Base-by-base conservation (phyloP, 2,329 filamentous ascomycete genomes). In the Colletotrichum lindemuthianum region DNA sequence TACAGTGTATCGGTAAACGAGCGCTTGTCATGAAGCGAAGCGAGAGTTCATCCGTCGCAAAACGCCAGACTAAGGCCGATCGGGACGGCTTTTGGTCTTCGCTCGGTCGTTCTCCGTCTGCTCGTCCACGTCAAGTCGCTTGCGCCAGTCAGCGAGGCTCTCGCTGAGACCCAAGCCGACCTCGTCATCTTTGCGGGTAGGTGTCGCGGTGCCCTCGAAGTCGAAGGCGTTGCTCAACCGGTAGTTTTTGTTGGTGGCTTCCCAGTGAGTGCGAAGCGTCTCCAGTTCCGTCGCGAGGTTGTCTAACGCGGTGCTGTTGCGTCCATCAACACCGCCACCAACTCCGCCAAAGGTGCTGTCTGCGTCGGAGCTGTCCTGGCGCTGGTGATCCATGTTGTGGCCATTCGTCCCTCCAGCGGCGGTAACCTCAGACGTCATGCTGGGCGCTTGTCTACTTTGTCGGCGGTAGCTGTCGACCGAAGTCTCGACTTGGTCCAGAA, bases 381-480 rank as follows among this genome's bases (percentile, higher is more conserved):
- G 80, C 16, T 68, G 70, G 70, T 87, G 85, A 11, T 80, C 78
- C 24, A 77, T 60, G 51, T 24, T 64, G 32, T 70, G 60, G 4
- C 78, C 80, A 44, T 81, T 82, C 44, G 75, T 70, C 24, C 70
- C 68, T 52, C 67, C 69, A 9, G 69, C 67, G 13, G 69, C 67
- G 13, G 69, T 69, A 48, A 73, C 61, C 74, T 82, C 87, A 49
- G 81, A 85, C 50, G 78, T 84, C 72, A 83, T 82, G 75, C 81
- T 87, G 65, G 77, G 79, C 51, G 77, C 76, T 68, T 88, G 85
- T 43, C 89, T 85, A 70, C 87, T 90, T 64, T 86, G 93, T 44
- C 96, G 91, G 59, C 96, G 91, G 77, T 98, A 98, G 75, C 92
- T 97, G 78, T 96, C 94, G 13, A 99, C 96, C 4, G 93, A 97